These are phyloP conservation scores for Pseudocercospora pini-densiflorae DNA, from an alignment of 2,329 filamentous ascomycete species.

Conservation along the genomic window DNA sequence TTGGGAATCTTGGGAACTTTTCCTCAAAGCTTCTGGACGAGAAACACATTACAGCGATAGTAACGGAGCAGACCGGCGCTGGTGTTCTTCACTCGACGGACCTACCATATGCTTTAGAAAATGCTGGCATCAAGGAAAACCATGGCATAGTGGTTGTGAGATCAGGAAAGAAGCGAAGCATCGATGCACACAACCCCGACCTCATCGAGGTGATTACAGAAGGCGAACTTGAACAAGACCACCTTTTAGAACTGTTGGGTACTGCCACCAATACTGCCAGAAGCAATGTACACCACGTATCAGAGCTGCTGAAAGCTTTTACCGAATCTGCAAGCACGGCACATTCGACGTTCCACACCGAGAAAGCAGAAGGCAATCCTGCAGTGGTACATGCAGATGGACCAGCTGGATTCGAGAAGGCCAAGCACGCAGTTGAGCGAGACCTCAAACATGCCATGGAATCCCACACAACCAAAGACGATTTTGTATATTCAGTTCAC, in stretches of 20 bases:
- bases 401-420: slow-evolving; percentile 35
- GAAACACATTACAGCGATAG: slow-evolving; percentile 39
- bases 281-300: slow-evolving; percentile 33
- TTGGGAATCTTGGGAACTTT: slow-evolving; percentile 39
- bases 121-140: slow-evolving; percentile 27
- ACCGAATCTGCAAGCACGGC: slow-evolving; percentile 34
- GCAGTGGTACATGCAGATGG: slow-evolving; percentile 36
- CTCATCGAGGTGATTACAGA: slow-evolving; percentile 36
- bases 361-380: slow-evolving; percentile 38
- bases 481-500: slow-evolving; percentile 39
- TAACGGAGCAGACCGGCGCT: slow-evolving; percentile 33
- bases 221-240: slow-evolving; percentile 40
- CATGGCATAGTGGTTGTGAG: slow-evolving; percentile 39
- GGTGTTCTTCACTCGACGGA: slow-evolving; percentile 36
- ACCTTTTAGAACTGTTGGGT: slow-evolving; percentile 39
- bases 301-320: slow-evolving; percentile 37
- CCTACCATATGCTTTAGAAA: slow-evolving; percentile 33
- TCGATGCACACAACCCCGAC: slow-evolving; percentile 30
- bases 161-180: slow-evolving; percentile 33
- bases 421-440: slow-evolving; percentile 39
- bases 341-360: slow-evolving; percentile 38
- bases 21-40: slow-evolving; percentile 42
- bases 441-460: slow-evolving; percentile 38
- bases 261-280: slow-evolving; percentile 36
- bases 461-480: slow-evolving; percentile 27